A percentile compares a stretch with the other conserved stretches of the same genome.
phyloP scores from a whole-genome alignment of 345 rosid genomes.

The Mercurialis annua region DNA sequence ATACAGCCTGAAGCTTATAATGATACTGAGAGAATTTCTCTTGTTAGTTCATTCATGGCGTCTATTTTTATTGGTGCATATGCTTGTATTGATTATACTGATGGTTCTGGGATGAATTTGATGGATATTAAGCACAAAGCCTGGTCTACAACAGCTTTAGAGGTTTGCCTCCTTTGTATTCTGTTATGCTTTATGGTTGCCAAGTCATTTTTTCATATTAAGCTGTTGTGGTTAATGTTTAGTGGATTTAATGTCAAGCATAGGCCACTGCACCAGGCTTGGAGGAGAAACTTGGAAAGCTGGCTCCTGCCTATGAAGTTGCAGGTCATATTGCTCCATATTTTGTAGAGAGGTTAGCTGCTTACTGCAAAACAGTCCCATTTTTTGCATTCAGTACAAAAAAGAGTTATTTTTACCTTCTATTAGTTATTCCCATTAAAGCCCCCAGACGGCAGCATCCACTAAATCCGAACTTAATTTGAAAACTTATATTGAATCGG shows the following conservation, averaged over 20 bases:
- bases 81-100: constrained; percentile 82
- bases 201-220: neutral
- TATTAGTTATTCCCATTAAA: too few species aligned
- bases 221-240: neutral
- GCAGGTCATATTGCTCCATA: constrained; percentile 76
- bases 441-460: too few species aligned
- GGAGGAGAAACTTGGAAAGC: constrained; percentile 79
- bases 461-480: too few species aligned
- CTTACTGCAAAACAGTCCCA: neutral
- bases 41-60: constrained; percentile 96
- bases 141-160: constrained; percentile 63
- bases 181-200: constrained; percentile 5
- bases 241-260: constrained; percentile 15
- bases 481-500: too few species aligned
- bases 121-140: constrained; percentile 68
- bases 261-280: constrained; percentile 85
- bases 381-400: too few species aligned
- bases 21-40: constrained; percentile 77
- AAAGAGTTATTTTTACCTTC: too few species aligned
- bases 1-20: constrained; percentile 44
- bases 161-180: constrained; percentile 43
- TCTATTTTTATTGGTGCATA: constrained; percentile 66
- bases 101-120: constrained; percentile 96
- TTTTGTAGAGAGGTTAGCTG: constrained; percentile 74
- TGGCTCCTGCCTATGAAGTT: constrained; percentile 87